phyloP scores from a whole-genome alignment of 345 rosid species.

The Brassica carinata region DNA sequence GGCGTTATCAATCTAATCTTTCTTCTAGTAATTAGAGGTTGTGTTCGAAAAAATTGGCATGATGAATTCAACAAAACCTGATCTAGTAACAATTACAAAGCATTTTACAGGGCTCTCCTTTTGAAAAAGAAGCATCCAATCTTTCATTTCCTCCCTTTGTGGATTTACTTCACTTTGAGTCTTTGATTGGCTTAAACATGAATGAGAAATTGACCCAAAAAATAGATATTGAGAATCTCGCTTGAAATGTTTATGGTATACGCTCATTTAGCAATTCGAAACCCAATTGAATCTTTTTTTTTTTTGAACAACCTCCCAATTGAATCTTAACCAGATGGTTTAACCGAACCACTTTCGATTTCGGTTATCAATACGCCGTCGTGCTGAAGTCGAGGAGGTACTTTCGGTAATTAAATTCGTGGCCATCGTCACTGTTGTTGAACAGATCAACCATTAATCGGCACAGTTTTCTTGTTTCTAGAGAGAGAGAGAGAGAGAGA shows the following conservation, averaged over 20 bases:
- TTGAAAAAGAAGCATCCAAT: no score
- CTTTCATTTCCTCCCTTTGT: no score
- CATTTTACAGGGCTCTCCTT: no score
- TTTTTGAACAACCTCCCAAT: neutral
- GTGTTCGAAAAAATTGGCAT: no score
- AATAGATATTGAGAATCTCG: neutral
- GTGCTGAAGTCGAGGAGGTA: neutral
- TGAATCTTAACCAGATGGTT: neutral
- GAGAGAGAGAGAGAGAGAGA: slow-evolving; percentile 29
- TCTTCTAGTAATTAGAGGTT: neutral
- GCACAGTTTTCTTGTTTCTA: slow-evolving; percentile 17
- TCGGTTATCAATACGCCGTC: neutral
- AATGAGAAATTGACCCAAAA: neutral
- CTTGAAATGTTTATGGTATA: neutral
- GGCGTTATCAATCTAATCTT: neutral
- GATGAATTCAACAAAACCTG: no score
- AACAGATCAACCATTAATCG: slow-evolving; percentile 28
- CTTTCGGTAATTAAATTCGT: neutral
- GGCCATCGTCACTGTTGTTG: slow-evolving; percentile 22
- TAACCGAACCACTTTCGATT: neutral
- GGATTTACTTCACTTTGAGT: neutral
- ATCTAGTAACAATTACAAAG: no score
- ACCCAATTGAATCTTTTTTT: neutral
- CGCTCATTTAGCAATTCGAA: neutral
- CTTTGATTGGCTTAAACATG: neutral